A percentile compares a stretch with the other conserved stretches of the same genome.
Conservation (phyloP, 75 land plant genomes). For the Cunninghamia lanceolata region DNA sequence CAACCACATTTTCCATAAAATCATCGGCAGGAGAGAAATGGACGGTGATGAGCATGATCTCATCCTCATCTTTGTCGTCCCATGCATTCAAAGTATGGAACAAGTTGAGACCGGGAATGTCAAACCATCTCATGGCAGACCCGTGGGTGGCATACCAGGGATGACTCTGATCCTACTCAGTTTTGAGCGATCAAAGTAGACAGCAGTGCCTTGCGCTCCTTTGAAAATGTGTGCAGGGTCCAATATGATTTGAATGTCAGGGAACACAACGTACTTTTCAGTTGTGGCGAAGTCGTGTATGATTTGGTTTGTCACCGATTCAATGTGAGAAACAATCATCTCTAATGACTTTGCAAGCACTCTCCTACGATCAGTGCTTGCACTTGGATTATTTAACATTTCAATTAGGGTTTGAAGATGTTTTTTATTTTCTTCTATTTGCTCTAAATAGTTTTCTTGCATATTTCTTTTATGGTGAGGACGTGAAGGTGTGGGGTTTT, state of each 20-base stretch:
- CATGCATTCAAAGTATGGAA: constrained; percentile 43
- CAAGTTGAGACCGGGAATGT: constrained; percentile 55
- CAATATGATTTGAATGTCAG: constrained; percentile 51
- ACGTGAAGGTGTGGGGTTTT: too few species aligned
- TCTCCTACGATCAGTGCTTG: too few species aligned
- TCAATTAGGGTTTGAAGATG: too few species aligned
- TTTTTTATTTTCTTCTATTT: too few species aligned
- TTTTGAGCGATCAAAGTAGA: constrained; percentile 42
- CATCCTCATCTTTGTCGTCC: constrained; percentile 67
- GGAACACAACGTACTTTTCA: constrained; percentile 33
- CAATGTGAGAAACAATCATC: too few species aligned
- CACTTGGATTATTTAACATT: too few species aligned
- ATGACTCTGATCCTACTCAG: constrained; percentile 60
- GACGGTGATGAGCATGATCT: constrained; percentile 49
- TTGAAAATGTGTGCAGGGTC: constrained; percentile 34
- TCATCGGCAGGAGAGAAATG: constrained; percentile 43
- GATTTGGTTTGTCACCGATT: too few species aligned
- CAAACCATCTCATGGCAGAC: constrained; percentile 57
- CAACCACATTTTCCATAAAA: constrained; percentile 37
- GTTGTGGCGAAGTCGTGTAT: too few species aligned
- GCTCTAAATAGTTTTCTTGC: too few species aligned
- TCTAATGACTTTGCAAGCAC: too few species aligned
- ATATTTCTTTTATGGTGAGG: too few species aligned
- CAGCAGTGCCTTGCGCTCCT: constrained; percentile 37
- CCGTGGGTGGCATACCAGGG: constrained; percentile 49